These are phyloP conservation scores for Plantago elongata DNA, from an alignment of 257 asterid species.

Conservation along the genomic window DNA sequence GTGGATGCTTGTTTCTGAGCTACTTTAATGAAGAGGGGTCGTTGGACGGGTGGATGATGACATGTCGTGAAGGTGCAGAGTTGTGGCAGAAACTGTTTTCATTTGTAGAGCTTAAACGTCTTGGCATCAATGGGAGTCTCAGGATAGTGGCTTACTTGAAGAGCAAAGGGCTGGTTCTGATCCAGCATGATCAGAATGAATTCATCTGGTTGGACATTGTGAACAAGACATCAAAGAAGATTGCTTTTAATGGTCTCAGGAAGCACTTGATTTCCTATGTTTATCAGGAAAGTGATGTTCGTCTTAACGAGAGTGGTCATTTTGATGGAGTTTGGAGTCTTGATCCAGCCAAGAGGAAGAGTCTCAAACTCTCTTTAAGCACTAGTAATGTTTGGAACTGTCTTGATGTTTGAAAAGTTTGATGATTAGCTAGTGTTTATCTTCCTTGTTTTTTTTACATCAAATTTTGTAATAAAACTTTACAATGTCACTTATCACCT, in stretches of 20 bases:
- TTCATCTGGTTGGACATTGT: constrained; percentile 3
- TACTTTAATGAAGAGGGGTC: neutral
- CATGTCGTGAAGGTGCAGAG: neutral
- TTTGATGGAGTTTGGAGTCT: neutral
- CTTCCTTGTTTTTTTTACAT: too few species aligned
- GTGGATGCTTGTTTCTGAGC: constrained; percentile 6
- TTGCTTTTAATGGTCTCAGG: neutral
- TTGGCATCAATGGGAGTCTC: neutral
- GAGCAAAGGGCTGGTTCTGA: constrained; percentile 1
- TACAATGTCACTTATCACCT: too few species aligned
- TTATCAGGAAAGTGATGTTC: constrained; percentile 1
- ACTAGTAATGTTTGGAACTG: neutral
- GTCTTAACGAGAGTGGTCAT: constrained; percentile 2
- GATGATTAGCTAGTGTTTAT: neutral
- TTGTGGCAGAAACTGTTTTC: neutral
- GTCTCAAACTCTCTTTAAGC: neutral
- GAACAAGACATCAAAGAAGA: neutral
- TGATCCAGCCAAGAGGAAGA: constrained; percentile 3
- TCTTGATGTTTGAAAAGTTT: neutral
- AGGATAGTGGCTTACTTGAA: neutral
- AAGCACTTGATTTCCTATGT: neutral
- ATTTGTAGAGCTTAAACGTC: neutral
- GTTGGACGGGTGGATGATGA: constrained; percentile 2
- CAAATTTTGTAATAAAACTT: neutral
- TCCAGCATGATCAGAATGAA: neutral